Conservation (phyloP, 768 basidiomycete species). For the Leccinum uliginosum region DNA sequence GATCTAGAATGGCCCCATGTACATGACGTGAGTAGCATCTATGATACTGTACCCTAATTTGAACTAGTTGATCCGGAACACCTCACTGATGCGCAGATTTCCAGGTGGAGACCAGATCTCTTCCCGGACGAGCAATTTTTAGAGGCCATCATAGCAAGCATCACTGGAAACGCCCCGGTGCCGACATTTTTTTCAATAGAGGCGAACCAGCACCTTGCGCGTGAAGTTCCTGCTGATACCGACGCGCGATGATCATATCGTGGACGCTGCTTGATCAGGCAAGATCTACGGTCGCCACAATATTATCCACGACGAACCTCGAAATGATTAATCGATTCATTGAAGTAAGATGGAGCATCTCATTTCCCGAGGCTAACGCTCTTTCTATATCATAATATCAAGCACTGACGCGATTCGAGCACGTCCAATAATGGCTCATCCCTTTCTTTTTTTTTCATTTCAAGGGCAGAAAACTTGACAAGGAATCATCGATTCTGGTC, state of each 20-base stretch:
- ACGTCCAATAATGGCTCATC: background rate
- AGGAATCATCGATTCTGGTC: slow-evolving; percentile 39
- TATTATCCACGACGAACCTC: slow-evolving; percentile 40
- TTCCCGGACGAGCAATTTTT: slow-evolving; percentile 58
- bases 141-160: slow-evolving; percentile 52
- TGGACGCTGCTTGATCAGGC: slow-evolving; percentile 25
- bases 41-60: background rate
- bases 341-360: slow-evolving; percentile 16
- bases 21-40: slow-evolving; percentile 44
- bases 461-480: slow-evolving; percentile 37
- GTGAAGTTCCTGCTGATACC: background rate
- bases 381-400: no score
- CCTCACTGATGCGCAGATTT: background rate
- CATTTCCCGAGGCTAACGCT: background rate
- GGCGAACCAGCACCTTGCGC: slow-evolving; percentile 26
- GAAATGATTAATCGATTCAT: slow-evolving; percentile 49
- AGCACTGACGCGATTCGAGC: background rate
- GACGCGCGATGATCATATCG: background rate
- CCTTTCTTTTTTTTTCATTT: background rate
- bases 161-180: slow-evolving; percentile 40
- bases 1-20: slow-evolving; percentile 57
- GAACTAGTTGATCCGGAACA: background rate
- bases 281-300: slow-evolving; percentile 54
- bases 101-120: slow-evolving; percentile 40
- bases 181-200: slow-evolving; percentile 49